Evolutionary conservation across 2,329 filamentous ascomycete genomes (phyloP), one percentile per base, ranked within the genome.

Genomic region (Monilinia aucupariae): DNA sequence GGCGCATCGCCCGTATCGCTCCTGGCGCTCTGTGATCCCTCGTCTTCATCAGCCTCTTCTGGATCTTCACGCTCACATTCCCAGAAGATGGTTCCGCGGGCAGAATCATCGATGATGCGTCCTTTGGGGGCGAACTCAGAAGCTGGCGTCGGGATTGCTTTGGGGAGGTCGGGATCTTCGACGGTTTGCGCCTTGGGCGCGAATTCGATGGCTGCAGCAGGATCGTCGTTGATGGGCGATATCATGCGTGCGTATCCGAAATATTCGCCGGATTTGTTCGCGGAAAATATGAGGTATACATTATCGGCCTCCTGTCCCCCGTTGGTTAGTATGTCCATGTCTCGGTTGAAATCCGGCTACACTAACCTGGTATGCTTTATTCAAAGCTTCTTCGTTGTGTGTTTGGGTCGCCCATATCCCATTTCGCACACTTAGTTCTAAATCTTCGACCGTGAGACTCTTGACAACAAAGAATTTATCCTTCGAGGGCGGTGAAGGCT

Each of bases 41-140:
- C 79, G n/a, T 82, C 81, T 25, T 77, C 77, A 12, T 67, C 68
- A 7, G 71, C 73, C 7, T 72, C 72, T 22, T 78, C 78, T 13
- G 74, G 71, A 1, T 86, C 85, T 0, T 84, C 83, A 39, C 80
- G 76, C 56, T 93, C 88, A 8, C 88, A 87, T 74, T 97, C 93
- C 93, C 93, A 97, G 71, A 97, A 97, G 48, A 97, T 96, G 0
- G 92, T 97, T 0, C 93, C 93, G n/a, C 93, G 84, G 0, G 91
- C 89, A 4, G 90, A 92, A 73, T 97, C 93, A 71, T 96, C 91
- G 53, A 97, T 93, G 64, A 97, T 96, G 61, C 87, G 86, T 30
- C 93, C 93, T 71, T 84, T 88, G 0, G 92, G 92, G 3, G 89
- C 88, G 59, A 82, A 87, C 54, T 90, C 86, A 0, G 89, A 96